Base-by-base conservation (phyloP, 31 red algal species). In the Asparagopsis taxiformis region DNA sequence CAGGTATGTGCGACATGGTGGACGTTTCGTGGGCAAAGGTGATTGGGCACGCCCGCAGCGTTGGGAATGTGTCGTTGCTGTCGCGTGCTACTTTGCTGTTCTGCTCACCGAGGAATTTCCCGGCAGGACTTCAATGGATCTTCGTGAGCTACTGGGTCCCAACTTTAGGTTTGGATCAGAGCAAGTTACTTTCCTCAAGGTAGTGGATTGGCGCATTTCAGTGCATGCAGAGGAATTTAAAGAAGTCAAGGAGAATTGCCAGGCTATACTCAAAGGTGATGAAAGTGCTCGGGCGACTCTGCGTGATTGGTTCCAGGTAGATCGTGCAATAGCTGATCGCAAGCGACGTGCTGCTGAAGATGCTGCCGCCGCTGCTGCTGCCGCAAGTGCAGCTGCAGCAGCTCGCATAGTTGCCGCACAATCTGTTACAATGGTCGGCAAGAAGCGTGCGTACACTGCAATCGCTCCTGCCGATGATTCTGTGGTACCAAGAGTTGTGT, bases 51-150 rank as follows among this genome's bases (percentile, higher is more conserved):
- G 94, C 51, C 89, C 94, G 13, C 94, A 97, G 51, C 58, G 62
- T 15, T 97, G 94, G 94, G 94, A 97, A 53, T 77, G 89, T 26
- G 89, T 97, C 26, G 68, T 97, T 3, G 89, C 89, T 36, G 81
- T 97, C 9, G 70, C 84, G 17, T 83, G 85, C 55, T 97, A 89
- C 65, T 88, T 92, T 33, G 89, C 88, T 3, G 94, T 97, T 1
- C 58, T 97, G 29, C 56, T 92, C n/a, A 84, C 84, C 36, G 94
- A 97, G 68, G 94, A 97, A 56, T 97, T 97, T 76, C 80, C 94
- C 10, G 89, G 94, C 10, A 74, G 90, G 20, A 90, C 88, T 3
- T 79, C 77, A 10, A 74, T 84, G 68, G 94, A 97, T 53, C 55
- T 97, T 26, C 55, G 82, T 36, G 94, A 97, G 66, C 70, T 97